Evolutionary conservation across 768 basidiomycete species (phyloP).

Genomic region (Termitomyces sp.): DNA sequence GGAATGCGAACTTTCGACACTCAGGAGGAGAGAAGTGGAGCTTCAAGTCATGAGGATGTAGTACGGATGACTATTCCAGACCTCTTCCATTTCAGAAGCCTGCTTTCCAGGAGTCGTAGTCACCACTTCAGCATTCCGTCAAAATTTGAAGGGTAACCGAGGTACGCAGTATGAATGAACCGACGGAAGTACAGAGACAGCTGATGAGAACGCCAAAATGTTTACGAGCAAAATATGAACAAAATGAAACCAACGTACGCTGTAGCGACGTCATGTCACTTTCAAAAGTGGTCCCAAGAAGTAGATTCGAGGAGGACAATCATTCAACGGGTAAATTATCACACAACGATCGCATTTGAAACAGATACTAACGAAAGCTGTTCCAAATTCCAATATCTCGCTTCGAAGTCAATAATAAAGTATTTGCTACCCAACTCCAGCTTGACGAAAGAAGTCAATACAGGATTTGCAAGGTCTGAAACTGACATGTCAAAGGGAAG

Average conservation of each 20-base stretch:
- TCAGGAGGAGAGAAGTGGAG: not conserved
- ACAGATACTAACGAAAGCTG: slow-evolving; percentile 55
- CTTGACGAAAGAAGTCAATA: not conserved
- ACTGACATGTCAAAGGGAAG: slow-evolving; percentile 52
- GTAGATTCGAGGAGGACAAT: slow-evolving; percentile 33
- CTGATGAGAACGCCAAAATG: slow-evolving; percentile 17
- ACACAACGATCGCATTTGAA: slow-evolving; percentile 48
- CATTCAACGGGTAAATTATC: not conserved
- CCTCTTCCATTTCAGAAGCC: not conserved
- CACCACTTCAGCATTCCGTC: slow-evolving; percentile 25
- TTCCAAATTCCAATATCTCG: slow-evolving; percentile 54
- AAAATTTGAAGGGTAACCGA: slow-evolving; percentile 34
- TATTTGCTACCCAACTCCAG: slow-evolving; percentile 56
- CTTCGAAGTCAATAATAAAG: slow-evolving; percentile 52
- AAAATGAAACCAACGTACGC: slow-evolving; percentile 27
- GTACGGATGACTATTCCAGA: not conserved
- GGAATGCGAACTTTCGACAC: not conserved
- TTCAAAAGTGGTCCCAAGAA: slow-evolving; percentile 35
- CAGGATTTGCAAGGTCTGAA: not conserved
- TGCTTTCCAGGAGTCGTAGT: slow-evolving; percentile 8
- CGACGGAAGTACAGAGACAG: slow-evolving; percentile 37
- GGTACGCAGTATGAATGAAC: slow-evolving; percentile 40
- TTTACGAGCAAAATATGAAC: not conserved
- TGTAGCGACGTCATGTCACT: slow-evolving; percentile 49
- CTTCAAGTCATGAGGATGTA: slow-evolving; percentile 1